phyloP scores from a whole-genome alignment of 1,139 yeast genomes.

The Suhomyces terraborum region DNA sequence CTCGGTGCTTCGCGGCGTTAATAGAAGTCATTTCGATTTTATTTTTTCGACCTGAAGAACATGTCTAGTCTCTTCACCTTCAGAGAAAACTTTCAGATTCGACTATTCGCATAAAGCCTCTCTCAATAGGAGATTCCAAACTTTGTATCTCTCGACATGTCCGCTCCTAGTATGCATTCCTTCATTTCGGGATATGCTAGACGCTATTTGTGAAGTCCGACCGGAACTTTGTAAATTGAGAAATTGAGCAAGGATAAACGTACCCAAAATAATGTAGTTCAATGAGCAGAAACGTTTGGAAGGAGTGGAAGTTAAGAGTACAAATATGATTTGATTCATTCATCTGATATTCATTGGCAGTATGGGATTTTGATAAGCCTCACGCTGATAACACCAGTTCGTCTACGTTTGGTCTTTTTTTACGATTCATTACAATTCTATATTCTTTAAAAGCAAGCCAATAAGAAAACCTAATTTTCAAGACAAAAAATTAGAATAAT shows the following conservation, averaged over 20 bases:
- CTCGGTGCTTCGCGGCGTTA: not conserved
- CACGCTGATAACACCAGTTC: no score
- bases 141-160: not conserved
- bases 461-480: not conserved
- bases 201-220: no score
- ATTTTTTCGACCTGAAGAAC: not conserved
- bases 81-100: constrained; percentile 1
- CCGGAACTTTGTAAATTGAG: no score
- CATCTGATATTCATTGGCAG: no score
- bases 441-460: constrained; percentile 2
- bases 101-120: constrained; percentile 4
- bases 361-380: no score
- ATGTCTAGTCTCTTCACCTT: not conserved
- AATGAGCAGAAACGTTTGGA: no score
- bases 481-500: not conserved
- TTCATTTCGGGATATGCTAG: not conserved
- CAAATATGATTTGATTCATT: no score
- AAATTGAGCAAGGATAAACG: no score
- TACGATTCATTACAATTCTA: constrained; percentile 3
- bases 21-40: not conserved
- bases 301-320: no score
- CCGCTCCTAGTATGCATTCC: not conserved
- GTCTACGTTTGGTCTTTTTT: not conserved
- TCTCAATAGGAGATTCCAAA: not conserved
- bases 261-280: no score